phyloP scores from a whole-genome alignment of 2,329 filamentous ascomycete genomes.

The Monilinia fructigena region DNA sequence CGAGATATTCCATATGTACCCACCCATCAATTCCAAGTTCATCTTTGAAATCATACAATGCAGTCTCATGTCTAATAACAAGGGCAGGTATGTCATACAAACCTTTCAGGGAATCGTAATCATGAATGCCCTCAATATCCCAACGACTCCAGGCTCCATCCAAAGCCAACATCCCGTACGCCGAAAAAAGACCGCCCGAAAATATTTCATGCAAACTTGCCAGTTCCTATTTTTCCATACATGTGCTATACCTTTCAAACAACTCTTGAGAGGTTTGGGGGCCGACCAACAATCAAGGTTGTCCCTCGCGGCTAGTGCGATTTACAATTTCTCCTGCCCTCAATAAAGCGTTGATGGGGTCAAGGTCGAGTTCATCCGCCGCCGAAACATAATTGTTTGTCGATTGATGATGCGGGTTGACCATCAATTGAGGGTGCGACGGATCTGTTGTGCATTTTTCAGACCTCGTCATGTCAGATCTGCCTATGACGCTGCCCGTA shows the following conservation, averaged over 20 bases:
- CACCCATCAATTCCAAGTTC: conserved; percentile 11
- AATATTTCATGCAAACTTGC: conserved; percentile 8
- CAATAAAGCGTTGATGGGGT: conserved; percentile 59
- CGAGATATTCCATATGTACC: background rate
- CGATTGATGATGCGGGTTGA: conserved; percentile 25
- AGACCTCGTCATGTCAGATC: background rate
- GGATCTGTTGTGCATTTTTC: conserved; percentile 21
- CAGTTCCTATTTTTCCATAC: background rate
- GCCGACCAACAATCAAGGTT: background rate
- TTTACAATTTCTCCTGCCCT: conserved; percentile 60
- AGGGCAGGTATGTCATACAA: conserved; percentile 13
- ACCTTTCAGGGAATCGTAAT: conserved; percentile 5
- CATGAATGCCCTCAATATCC: conserved; percentile 15
- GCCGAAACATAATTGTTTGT: conserved; percentile 31
- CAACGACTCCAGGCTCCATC: conserved; percentile 24
- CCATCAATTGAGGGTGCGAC: background rate
- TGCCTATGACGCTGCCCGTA: conserved; percentile 1
- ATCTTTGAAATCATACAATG: conserved; percentile 20
- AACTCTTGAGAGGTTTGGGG: background rate
- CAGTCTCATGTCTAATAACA: conserved; percentile 21
- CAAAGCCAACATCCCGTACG: conserved; percentile 18
- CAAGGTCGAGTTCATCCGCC: conserved; percentile 44
- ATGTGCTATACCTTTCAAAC: background rate
- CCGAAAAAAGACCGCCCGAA: conserved; percentile 19
- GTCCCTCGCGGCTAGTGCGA: conserved; percentile 38